Evolutionary conservation across 2,329 filamentous ascomycete species (phyloP), one percentile per base, ranked within the genome.

Genomic region (Chaetomiaceae sp.): DNA sequence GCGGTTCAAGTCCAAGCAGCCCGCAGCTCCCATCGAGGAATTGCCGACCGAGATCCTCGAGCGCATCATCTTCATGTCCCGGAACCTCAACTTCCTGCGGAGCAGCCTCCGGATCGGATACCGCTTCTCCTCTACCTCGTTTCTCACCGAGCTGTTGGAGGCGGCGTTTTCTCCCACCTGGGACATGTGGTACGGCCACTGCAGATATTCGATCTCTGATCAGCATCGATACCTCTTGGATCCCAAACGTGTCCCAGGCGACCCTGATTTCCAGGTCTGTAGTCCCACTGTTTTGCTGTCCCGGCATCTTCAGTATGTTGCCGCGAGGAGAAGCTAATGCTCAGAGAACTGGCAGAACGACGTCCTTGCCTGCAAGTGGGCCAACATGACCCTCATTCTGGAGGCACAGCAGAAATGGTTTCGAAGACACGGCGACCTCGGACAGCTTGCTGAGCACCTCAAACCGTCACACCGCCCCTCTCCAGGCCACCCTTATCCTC

Each of bases 41-140:
- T 66, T 83, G 8, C 80, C 80, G 0, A 63, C 73, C 6, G 80
- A 83, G 63, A 68, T 83, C 22, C 70, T 83, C 12, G 77, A 82
- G 61, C 69, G 57, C 29, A 80, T 83, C 44, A 74, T 81, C 51
- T 65, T 78, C 57, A 65, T 75, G 48, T 80, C 78, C 45, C 63
- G 67, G 56, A 81, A 79, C 57, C 56, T 77, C 43, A 69, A 74
- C 47, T 68, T 83, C 1, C 71, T 78, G 0, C 70, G 67, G 5
- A 69, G 72, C 45, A 76, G 71, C 47, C 72, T 64, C 11, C 64
- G 70, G 29, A 66, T 83, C 27, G 76, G 77, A 22, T 63, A 66
- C 23, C 69, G 74, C 40, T 71, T 83, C 14, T 81, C 79, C 3
- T 59, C 62, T 19, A 47, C 43, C 3, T 61, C 65, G 4, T 71